Base-by-base conservation (phyloP, 2,329 filamentous ascomycete genomes). In the Colletotrichum somersetense region DNA sequence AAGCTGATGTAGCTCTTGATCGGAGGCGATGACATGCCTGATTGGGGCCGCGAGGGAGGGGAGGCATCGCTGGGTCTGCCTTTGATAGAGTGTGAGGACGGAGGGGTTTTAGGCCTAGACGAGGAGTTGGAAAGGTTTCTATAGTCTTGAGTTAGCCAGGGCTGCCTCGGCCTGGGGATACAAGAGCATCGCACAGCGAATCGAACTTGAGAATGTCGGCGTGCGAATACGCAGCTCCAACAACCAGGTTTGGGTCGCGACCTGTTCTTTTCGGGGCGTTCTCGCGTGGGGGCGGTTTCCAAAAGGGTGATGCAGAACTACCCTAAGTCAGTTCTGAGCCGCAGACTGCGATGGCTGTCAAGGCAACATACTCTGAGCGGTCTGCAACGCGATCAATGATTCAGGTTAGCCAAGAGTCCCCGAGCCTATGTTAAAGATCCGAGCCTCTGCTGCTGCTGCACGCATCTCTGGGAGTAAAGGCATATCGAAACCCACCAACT, bases 151-250 rank as follows among this genome's bases (percentile, higher is more conserved):
- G 73, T 79, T 44, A 71, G 73, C 48, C 20, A 6, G 12, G 18
- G 11, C 55, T n/a, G 44, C 18, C 33, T 48, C 26, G 14, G n/a
- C 16, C 5, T 2, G 18, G 20, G 23, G 44, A 35, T 5, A 33
- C 5, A n/a, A 44, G 33, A 48, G 53, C n/a, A 42, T 82, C 88
- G 75, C 88, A 96, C 94, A 96, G 77, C 38, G 91, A 89, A 78
- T 94, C 93, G 78, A 96, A 92, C 82, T 96, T 97, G 77, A 98
- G 87, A 79, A 97, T 94, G 83, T 98, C 95, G 38, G 96, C 94
- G 82, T 99, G 96, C 18, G 96, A 98, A 81, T 99, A 99, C 57
- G 95, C 92, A 68, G 96, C 96, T 76, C 96, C 96, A 72, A 98
- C 93, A 46, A 99, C 93, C 73, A 96, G 89, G 78, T 86, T 90